Conservation (phyloP, 805 yeast genomes). For the Lachancea sp. region DNA sequence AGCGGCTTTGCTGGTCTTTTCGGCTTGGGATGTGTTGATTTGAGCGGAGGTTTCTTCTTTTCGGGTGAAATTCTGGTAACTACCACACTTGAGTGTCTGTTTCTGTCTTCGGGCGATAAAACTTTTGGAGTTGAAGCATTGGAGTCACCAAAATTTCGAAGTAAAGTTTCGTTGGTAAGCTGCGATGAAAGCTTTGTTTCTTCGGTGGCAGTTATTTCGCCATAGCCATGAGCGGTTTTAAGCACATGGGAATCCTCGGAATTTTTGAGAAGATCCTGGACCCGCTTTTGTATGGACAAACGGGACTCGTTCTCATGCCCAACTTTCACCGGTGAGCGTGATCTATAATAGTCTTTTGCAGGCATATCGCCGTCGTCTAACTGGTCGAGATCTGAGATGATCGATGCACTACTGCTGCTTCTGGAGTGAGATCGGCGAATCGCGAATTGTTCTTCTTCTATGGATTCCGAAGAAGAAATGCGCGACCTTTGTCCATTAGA, state of each 20-base stretch:
- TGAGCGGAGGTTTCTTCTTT: constrained; percentile 30
- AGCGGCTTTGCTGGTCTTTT: constrained; percentile 44
- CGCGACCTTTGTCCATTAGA: constrained; percentile 2
- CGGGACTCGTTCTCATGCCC: constrained; percentile 1
- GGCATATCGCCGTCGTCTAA: constrained; percentile 7
- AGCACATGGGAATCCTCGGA: constrained; percentile 35
- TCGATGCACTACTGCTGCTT: constrained; percentile 4
- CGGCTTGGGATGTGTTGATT: constrained; percentile 39
- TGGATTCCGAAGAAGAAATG: constrained; percentile 6
- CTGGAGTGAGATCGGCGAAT: constrained; percentile 3
- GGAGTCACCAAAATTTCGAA: background rate
- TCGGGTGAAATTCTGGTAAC: constrained; percentile 4
- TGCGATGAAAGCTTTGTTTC: background rate
- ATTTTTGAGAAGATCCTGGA: constrained; percentile 41
- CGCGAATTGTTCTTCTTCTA: constrained; percentile 3
- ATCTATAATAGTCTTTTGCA: constrained; percentile 8
- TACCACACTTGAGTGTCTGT: constrained; percentile 22
- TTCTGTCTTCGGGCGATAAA: constrained; percentile 23
- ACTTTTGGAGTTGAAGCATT: constrained; percentile 15
- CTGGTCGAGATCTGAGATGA: constrained; percentile 10
- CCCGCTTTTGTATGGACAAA: constrained; percentile 48
- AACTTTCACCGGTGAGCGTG: constrained; percentile 9
- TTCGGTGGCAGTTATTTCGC: constrained; percentile 52
- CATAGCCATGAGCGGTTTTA: constrained; percentile 77
- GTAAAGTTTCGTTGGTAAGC: constrained; percentile 12